Conservation (phyloP, 805 yeast genomes). For the Teunomyces pallodes region DNA sequence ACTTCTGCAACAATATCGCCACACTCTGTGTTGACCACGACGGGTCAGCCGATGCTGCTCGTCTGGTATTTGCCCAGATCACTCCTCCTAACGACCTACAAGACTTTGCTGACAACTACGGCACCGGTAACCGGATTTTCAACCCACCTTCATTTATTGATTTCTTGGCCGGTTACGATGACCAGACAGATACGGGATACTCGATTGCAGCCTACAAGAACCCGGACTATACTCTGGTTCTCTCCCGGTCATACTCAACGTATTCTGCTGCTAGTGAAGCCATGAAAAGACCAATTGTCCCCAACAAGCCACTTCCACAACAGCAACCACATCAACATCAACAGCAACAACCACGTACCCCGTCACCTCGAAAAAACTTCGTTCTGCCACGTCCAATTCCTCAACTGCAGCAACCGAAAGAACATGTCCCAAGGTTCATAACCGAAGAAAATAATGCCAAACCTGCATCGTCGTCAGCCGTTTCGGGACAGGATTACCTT, state of each 20-base stretch:
- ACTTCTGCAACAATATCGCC: slow-evolving; percentile 70
- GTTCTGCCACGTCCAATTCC: slow-evolving; percentile 3
- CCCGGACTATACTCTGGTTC: slow-evolving; percentile 32
- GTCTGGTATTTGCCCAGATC: slow-evolving; percentile 66
- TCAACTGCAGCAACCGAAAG: neutral
- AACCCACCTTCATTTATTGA: slow-evolving; percentile 65
- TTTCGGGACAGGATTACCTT: neutral
- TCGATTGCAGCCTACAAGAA: slow-evolving; percentile 27
- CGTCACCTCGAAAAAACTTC: slow-evolving; percentile 12
- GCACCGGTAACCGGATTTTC: slow-evolving; percentile 63
- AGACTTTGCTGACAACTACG: slow-evolving; percentile 49
- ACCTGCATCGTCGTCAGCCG: neutral
- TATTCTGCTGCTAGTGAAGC: slow-evolving; percentile 18
- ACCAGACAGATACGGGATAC: slow-evolving; percentile 10
- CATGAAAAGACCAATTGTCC: slow-evolving; percentile 5
- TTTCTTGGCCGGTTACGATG: slow-evolving; percentile 39
- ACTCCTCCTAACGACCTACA: slow-evolving; percentile 59
- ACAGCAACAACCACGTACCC: slow-evolving; percentile 5
- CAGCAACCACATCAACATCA: neutral
- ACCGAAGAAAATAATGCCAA: neutral
- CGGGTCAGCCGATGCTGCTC: slow-evolving; percentile 67
- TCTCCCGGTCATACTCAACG: slow-evolving; percentile 28
- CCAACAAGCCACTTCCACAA: slow-evolving; percentile 2
- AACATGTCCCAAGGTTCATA: neutral
- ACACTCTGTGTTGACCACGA: slow-evolving; percentile 78